Evolutionary conservation across 163 green algal genomes (phyloP).

Genomic region (Prototheca wickerhamii): DNA sequence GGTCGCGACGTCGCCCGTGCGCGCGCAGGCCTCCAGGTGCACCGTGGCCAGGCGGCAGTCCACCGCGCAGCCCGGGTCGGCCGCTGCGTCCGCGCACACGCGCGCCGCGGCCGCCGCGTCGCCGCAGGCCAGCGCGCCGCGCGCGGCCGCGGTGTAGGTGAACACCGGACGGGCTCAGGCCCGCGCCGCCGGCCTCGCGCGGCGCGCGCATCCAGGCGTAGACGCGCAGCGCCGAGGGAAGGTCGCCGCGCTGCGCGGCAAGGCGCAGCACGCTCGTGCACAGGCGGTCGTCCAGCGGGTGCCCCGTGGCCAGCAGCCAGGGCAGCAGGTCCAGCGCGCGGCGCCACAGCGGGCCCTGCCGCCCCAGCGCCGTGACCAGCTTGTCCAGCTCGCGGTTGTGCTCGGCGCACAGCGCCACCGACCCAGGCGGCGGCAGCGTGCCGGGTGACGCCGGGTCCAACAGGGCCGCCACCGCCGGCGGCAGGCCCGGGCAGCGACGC

Average conservation of each 20-base stretch:
- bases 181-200: conserved; percentile 41
- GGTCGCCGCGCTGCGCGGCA: conserved; percentile 65
- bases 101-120: conserved; percentile 54
- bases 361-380: conserved; percentile 58
- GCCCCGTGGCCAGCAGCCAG: conserved; percentile 61
- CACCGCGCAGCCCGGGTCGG: conserved; percentile 29
- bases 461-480: conserved; percentile 43
- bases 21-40: conserved; percentile 71
- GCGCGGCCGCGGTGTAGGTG: conserved; percentile 84
- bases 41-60: conserved; percentile 78
- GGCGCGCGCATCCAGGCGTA: conserved; percentile 79
- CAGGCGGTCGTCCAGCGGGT: conserved; percentile 67
- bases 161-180: conserved; percentile 55
- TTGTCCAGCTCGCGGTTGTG: conserved; percentile 83
- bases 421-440: conserved; percentile 38
- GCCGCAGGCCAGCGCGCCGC: conserved; percentile 55
- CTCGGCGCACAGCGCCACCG: conserved; percentile 18
- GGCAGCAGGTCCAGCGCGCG: conserved; percentile 54
- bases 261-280: conserved; percentile 79
- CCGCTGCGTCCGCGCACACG: conserved; percentile 59
- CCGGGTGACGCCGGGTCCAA: conserved; percentile 45
- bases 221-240: conserved; percentile 52
- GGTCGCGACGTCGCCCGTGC: conserved; percentile 48
- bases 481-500: conserved; percentile 30
- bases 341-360: conserved; percentile 66